Percentiles rank a stretch among this genome's conserved stretches.
Evolutionary conservation across 2,329 filamentous ascomycete species (phyloP).

Genomic region (Pseudogymnoascus sp.): DNA sequence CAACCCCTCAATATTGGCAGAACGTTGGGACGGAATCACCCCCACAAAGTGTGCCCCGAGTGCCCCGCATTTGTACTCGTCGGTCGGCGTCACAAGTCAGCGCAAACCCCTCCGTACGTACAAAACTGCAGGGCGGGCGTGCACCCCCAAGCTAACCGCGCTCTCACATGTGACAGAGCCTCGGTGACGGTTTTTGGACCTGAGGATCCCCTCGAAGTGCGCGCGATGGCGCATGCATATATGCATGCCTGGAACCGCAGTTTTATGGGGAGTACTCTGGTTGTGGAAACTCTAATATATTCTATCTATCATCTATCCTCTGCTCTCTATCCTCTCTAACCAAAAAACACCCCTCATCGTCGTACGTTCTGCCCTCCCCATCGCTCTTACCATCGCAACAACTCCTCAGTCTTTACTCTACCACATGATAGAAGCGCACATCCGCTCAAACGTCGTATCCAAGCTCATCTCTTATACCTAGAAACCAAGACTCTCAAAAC

Average conservation of each 20-base stretch:
- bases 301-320: background rate
- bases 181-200: constrained; percentile 9
- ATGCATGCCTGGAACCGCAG: background rate
- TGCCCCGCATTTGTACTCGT: constrained; percentile 7
- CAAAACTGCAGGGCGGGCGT: background rate
- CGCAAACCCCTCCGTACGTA: background rate
- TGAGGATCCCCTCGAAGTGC: background rate
- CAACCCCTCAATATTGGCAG: constrained; percentile 2
- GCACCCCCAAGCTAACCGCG: background rate
- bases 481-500: background rate
- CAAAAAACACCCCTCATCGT: background rate
- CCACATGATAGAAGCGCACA: background rate
- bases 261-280: background rate
- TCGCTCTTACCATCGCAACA: background rate
- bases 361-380: background rate
- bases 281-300: constrained; percentile 2
- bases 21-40: background rate
- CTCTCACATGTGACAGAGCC: constrained; percentile 4
- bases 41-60: background rate
- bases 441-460: background rate
- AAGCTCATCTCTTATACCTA: background rate
- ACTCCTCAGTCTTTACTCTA: background rate
- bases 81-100: constrained; percentile 9
- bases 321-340: background rate
- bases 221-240: background rate